phyloP scores from a whole-genome alignment of 163 green algal genomes.

The Scenedesmus sp. region DNA sequence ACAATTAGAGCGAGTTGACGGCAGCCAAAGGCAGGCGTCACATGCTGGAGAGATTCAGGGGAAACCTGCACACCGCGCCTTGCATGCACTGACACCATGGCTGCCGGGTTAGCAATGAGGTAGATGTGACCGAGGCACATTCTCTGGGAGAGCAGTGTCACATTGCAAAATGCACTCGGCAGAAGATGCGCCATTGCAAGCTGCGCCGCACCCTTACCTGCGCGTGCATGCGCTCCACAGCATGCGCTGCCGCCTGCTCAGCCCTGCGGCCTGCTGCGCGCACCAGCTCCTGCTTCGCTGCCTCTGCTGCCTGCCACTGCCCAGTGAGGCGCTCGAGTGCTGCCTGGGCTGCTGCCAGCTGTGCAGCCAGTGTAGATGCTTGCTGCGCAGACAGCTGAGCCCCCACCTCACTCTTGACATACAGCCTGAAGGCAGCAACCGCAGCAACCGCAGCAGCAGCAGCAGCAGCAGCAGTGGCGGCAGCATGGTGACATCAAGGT shows the following conservation, averaged over 20 bases:
- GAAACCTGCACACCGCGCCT: too few species aligned
- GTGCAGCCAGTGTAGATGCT: neutral
- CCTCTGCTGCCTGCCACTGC: slow-evolving; percentile 48
- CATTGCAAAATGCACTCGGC: neutral
- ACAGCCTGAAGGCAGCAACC: neutral
- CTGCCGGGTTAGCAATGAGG: too few species aligned
- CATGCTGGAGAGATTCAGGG: neutral
- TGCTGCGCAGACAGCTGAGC: slow-evolving; percentile 41
- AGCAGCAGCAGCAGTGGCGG: neutral
- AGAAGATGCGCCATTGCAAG: neutral
- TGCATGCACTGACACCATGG: too few species aligned
- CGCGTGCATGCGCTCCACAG: slow-evolving; percentile 23
- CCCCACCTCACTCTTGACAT: neutral
- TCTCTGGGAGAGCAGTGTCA: neutral
- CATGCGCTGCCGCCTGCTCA: slow-evolving; percentile 16
- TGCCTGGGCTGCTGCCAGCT: slow-evolving; percentile 35
- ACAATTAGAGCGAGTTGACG: neutral
- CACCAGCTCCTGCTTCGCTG: slow-evolving; percentile 30
- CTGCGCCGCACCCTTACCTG: neutral
- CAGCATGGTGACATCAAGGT: neutral
- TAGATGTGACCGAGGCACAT: too few species aligned
- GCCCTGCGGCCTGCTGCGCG: neutral
- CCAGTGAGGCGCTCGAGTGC: slow-evolving; percentile 18
- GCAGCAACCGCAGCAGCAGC: neutral
- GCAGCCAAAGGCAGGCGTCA: neutral